phyloP scores from a whole-genome alignment of 148 eudicot species.

The Spergularia marina region DNA sequence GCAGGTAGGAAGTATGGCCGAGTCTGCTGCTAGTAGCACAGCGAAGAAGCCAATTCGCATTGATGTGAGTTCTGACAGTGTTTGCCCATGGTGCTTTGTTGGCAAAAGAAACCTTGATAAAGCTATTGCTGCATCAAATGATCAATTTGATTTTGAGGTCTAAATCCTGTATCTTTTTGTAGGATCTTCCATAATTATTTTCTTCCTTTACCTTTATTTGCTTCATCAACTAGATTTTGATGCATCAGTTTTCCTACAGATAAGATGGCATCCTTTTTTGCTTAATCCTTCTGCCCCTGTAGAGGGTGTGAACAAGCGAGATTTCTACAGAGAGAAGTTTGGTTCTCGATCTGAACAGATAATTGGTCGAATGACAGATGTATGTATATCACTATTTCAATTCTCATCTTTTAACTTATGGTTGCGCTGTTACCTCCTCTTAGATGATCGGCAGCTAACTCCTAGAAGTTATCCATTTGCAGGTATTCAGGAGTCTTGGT shows the following conservation, averaged over 20 bases:
- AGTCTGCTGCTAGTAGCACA: slow-evolving; percentile 32
- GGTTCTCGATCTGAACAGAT: slow-evolving; percentile 56
- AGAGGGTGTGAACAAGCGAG: slow-evolving; percentile 78
- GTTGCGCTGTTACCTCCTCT: neutral
- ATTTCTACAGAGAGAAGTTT: slow-evolving; percentile 54
- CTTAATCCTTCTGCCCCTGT: slow-evolving; percentile 76
- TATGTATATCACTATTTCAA: slow-evolving; percentile 43
- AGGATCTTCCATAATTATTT: neutral
- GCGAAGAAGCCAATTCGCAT: slow-evolving; percentile 63
- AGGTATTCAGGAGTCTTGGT: slow-evolving; percentile 74
- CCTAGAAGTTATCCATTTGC: slow-evolving; percentile 16
- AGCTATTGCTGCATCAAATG: slow-evolving; percentile 58
- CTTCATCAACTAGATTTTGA: neutral
- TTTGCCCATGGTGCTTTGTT: slow-evolving; percentile 99
- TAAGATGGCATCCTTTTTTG: slow-evolving; percentile 82
- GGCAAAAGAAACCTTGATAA: slow-evolving; percentile 87
- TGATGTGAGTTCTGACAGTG: slow-evolving; percentile 73
- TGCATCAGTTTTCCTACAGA: slow-evolving; percentile 35
- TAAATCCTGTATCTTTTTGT: slow-evolving; percentile 1
- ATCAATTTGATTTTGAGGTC: slow-evolving; percentile 80
- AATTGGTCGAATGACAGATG: slow-evolving; percentile 63
- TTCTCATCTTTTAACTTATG: neutral
- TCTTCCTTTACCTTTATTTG: neutral
- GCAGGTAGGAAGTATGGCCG: slow-evolving; percentile 46
- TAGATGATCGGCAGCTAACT: neutral